These are phyloP conservation scores for Pyropia yezoensis DNA, from an alignment of 23 red algal genomes.

Conservation along the genomic window DNA sequence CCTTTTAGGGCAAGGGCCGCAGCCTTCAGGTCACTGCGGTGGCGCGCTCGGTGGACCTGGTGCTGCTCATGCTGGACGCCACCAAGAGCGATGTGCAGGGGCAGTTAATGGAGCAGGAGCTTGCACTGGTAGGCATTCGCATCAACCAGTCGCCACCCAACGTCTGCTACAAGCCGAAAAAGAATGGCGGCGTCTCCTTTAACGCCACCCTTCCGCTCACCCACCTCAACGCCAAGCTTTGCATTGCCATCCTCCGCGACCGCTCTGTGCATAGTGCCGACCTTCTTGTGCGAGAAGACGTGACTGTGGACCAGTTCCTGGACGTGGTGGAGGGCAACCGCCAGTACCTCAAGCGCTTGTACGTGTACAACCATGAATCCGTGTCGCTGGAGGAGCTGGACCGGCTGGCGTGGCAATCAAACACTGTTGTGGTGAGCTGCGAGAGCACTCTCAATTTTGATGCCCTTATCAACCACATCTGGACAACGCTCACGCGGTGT, in stretches of 20 bases:
- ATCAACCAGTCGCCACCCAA: conserved; percentile 84
- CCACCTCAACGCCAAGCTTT: conserved; percentile 68
- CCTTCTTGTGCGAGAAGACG: conserved; percentile 81
- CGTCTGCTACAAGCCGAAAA: conserved; percentile 73
- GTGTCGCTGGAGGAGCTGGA: conserved; percentile 87
- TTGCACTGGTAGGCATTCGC: conserved; percentile 88
- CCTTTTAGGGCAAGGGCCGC: conserved; percentile 83
- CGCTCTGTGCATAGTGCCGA: conserved; percentile 94
- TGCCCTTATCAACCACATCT: conserved; percentile 74
- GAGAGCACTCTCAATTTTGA: conserved; percentile 83
- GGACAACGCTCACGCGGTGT: conserved; percentile 68
- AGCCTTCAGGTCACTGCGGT: conserved; percentile 95
- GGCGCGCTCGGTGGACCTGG: conserved; percentile 80
- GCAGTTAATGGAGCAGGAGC: conserved; percentile 72
- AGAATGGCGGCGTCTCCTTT: conserved; percentile 79
- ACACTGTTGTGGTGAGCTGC: conserved; percentile 81
- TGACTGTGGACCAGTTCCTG: conserved; percentile 85
- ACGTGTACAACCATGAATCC: conserved; percentile 93
- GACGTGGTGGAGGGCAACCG: conserved; percentile 95
- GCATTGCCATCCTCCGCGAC: conserved; percentile 73
- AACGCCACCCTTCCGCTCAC: conserved; percentile 76
- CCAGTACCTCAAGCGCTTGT: conserved; percentile 79
- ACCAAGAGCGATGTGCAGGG: conserved; percentile 87
- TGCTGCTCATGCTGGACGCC: conserved; percentile 93
- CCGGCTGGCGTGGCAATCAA: conserved; percentile 52